Evolutionary conservation across 345 rosid genomes (phyloP), one percentile per base, ranked within the genome.

Genomic region (Arabis alpina): DNA sequence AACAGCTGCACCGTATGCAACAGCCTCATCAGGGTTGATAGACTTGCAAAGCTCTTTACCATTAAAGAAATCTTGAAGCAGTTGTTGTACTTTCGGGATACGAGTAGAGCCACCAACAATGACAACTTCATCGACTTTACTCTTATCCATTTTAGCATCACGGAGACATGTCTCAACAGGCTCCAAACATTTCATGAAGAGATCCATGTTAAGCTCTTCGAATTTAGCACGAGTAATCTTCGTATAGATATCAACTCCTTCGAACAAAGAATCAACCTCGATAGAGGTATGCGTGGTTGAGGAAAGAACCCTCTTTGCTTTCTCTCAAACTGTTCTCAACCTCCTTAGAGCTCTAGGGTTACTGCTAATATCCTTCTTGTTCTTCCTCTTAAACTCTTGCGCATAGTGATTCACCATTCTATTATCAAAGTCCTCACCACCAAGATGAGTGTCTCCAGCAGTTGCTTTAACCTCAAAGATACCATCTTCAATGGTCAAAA

Each of bases 341-440:
- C 89, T 79, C 77, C 90, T 75, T 2, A 86, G 82, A 42, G 90
- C 88, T 52, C 88, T 82, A 0, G 90, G 82, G 28, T 75, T 82
- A 4, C 90, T 88, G 4, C 69, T 80, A 14, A 86, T 84, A 28
- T 84, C 90, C 72, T 83, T 81, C 82, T 85, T 86, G 71, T 77
- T 64, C 85, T 82, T 86, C 51, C 91, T 79, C 82, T 78, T 84
- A 32, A 86, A 86, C 67, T 86, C 88, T 54, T 82, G 85, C 0
- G 81, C 91, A 68, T 84, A 86, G 16, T 86, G 91, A 53, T 81
- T 84, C 6, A 86, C 88, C 77, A 86, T 52, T 10, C 92, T 80
- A 61, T 85, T 85, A 11, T 87, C 92, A 25, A 85, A 87, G 62
- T 87, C 92, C 49, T 87, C 91, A 42, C 88, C 91, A 0, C 91